Percentiles rank a stretch among this genome's conserved stretches.
phyloP scores from a whole-genome alignment of 441 rosid species.

The Populus hybrid region DNA sequence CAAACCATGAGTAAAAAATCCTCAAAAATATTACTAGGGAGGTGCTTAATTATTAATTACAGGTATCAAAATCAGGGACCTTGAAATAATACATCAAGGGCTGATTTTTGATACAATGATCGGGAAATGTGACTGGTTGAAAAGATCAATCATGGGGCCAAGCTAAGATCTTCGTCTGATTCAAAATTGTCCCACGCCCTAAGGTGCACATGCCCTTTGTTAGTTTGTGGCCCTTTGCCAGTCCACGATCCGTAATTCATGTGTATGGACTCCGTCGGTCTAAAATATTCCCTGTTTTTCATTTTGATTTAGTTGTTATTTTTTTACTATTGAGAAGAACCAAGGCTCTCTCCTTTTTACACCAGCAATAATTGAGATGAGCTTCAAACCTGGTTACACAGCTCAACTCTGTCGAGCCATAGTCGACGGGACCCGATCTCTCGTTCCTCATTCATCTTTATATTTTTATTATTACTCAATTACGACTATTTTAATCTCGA shows the following conservation, averaged over 20 bases:
- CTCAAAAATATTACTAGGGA: not conserved
- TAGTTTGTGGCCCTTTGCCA: slow-evolving; percentile 50
- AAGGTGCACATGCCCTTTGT: slow-evolving; percentile 43
- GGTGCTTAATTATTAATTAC: not conserved
- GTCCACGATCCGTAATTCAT: slow-evolving; percentile 37
- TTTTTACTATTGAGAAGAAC: not conserved
- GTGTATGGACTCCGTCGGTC: slow-evolving; percentile 17
- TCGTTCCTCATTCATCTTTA: no score
- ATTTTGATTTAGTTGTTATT: not conserved
- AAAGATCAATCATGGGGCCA: slow-evolving; percentile 29
- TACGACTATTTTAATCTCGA: no score
- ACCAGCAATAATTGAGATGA: not conserved
- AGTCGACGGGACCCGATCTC: no score
- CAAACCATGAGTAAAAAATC: not conserved
- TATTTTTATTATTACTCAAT: no score
- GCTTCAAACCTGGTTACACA: not conserved
- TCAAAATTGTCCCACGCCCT: slow-evolving; percentile 41
- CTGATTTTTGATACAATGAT: slow-evolving; percentile 25
- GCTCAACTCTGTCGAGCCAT: no score
- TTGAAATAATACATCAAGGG: not conserved
- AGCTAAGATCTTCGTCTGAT: slow-evolving; percentile 31
- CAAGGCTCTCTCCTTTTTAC: not conserved
- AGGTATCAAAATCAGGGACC: not conserved
- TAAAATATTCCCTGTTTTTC: slow-evolving; percentile 4
- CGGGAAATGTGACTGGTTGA: slow-evolving; percentile 11